Conservation (phyloP, 2,329 filamentous ascomycete genomes). For the Hypoxylon rubiginosum region DNA sequence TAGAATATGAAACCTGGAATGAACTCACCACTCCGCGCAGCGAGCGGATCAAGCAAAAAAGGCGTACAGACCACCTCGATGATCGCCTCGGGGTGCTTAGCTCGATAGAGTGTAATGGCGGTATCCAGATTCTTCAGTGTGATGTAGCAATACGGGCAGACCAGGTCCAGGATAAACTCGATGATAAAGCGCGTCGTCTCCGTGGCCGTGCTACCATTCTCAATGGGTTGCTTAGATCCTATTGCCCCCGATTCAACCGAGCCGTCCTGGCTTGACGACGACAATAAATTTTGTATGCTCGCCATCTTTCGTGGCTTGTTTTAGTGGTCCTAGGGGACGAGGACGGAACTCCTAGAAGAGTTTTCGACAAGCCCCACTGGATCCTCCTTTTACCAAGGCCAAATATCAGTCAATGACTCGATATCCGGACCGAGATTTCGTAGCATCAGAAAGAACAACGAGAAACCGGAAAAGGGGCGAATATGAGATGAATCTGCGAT, state of each 20-base stretch:
- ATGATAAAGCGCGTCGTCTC: conserved; percentile 54
- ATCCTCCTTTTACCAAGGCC: neutral
- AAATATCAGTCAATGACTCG: neutral
- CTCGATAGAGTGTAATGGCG: conserved; percentile 59
- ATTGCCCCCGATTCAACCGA: conserved; percentile 3
- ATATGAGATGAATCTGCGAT: conserved; percentile 6
- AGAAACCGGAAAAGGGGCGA: neutral
- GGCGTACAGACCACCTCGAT: conserved; percentile 64
- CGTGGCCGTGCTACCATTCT: neutral
- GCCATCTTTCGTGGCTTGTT: conserved; percentile 41
- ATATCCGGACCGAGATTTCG: neutral
- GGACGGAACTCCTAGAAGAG: conserved; percentile 35
- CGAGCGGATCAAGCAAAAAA: conserved; percentile 57
- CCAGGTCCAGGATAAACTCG: conserved; percentile 63
- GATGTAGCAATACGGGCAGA: conserved; percentile 68
- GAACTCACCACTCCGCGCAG: conserved; percentile 49
- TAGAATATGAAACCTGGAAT: neutral
- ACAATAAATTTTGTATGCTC: conserved; percentile 49
- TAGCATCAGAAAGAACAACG: neutral
- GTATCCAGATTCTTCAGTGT: conserved; percentile 61
- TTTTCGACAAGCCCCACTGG: neutral
- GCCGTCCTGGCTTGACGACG: conserved; percentile 39
- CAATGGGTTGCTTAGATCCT: neutral
- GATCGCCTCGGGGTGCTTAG: conserved; percentile 57
- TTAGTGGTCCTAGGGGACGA: neutral